These are phyloP conservation scores for Tephrocybe rancida DNA, from an alignment of 768 basidiomycete species.

Conservation along the genomic window DNA sequence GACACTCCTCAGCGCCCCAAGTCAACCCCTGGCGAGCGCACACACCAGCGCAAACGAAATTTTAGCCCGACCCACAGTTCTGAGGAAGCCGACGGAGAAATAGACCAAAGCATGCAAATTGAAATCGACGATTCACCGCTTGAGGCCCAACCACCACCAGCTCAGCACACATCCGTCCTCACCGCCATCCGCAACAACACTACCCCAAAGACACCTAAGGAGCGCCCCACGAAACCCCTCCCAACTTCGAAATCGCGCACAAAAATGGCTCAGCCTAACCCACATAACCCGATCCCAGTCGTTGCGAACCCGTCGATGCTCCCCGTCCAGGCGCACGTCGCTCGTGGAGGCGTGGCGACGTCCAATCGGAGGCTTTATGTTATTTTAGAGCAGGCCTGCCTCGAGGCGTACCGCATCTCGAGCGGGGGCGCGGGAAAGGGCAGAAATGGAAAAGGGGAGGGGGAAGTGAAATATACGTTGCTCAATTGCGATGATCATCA, in stretches of 20 bases:
- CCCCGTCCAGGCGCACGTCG: conserved; percentile 79
- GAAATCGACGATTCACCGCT: conserved; percentile 26
- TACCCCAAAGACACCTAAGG: conserved; percentile 22
- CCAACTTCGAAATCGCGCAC: conserved; percentile 52
- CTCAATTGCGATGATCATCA: conserved; percentile 99
- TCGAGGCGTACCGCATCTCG: conserved; percentile 91
- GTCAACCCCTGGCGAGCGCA: conserved; percentile 71
- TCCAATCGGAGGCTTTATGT: conserved; percentile 80
- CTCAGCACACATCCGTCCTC: conserved; percentile 12
- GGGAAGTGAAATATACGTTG: conserved; percentile 93
- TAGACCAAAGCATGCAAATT: conserved; percentile 33
- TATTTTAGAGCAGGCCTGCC: conserved; percentile 90
- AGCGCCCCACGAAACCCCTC: conserved; percentile 68
- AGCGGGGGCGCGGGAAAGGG: conserved; percentile 59
- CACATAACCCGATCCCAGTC: conserved; percentile 48
- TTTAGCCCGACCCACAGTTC: conserved; percentile 41
- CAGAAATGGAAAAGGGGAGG: conserved; percentile 58
- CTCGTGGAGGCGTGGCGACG: conserved; percentile 53
- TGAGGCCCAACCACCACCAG: conserved; percentile 10
- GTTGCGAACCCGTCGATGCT: conserved; percentile 77
- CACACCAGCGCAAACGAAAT: conserved; percentile 47
- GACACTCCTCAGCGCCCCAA: conserved; percentile 70
- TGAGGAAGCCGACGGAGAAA: conserved; percentile 33
- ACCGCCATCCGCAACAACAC: conserved; percentile 26
- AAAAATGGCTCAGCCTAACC: conserved; percentile 44